Evolutionary conservation across 164 flowering plant species (phyloP).

Genomic region (Piper longum): DNA sequence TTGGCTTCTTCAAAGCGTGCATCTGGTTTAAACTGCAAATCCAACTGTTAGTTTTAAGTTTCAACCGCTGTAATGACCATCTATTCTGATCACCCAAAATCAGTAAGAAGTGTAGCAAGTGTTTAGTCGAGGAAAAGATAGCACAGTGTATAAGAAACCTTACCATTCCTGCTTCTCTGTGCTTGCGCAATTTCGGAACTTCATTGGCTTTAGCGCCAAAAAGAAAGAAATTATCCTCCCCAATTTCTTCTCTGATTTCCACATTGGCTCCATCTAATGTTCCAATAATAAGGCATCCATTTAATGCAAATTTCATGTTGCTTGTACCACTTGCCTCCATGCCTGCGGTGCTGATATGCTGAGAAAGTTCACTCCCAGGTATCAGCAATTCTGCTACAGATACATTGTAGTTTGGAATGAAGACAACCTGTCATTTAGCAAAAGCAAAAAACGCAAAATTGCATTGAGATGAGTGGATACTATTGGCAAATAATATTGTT

Average conservation of each 20-base stretch:
- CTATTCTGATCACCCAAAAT: not conserved
- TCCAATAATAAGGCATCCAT: slow-evolving; percentile 94
- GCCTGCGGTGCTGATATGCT: slow-evolving; percentile 97
- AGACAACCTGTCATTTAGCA: slow-evolving; percentile 48
- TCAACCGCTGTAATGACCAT: not conserved
- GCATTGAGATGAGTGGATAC: too few species aligned
- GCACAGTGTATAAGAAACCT: not conserved
- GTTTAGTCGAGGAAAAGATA: not conserved
- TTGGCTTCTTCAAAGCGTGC: slow-evolving; percentile 94
- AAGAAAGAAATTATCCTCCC: slow-evolving; percentile 77
- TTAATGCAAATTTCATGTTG: slow-evolving; percentile 98
- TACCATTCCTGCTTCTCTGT: slow-evolving; percentile 90
- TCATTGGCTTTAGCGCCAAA: slow-evolving; percentile 93
- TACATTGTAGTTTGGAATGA: slow-evolving; percentile 95
- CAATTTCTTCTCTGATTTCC: slow-evolving; percentile 93
- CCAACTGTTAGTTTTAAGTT: not conserved
- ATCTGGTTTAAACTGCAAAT: slow-evolving; percentile 43
- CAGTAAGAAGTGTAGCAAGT: not conserved
- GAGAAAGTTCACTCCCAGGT: slow-evolving; percentile 97
- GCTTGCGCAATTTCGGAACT: slow-evolving; percentile 76
- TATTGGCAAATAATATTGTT: too few species aligned
- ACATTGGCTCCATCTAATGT: slow-evolving; percentile 98
- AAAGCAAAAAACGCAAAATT: not conserved
- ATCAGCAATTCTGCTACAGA: slow-evolving; percentile 92
- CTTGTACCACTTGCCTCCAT: slow-evolving; percentile 99